Base-by-base conservation (phyloP, 768 basidiomycete genomes). In the Mycena epipterygia region DNA sequence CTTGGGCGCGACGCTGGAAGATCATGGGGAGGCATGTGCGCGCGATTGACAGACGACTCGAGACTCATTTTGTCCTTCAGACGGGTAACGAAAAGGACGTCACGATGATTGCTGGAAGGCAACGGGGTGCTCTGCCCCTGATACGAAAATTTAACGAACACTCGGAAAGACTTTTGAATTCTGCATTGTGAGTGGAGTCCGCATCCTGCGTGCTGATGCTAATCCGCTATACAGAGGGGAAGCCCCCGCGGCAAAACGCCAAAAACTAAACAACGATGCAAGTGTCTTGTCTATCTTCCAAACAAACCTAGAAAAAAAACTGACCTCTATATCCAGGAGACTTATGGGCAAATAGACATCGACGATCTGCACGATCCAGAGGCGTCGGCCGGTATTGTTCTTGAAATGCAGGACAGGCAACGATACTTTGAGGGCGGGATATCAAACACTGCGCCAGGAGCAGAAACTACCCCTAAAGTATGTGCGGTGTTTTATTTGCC, bases 131-230 rank as follows among this genome's bases (percentile, higher is more conserved):
- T 16, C 81, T 99, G 27, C 98, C 98, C 0, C 86, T 99, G 53
- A 99, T 99, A 73, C 88, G 97, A 56, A 94, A 97, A 78, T 99
- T 99, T 82, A 99, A 99, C 76, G 96, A 98, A 76, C 98, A 99
- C 79, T 98, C 96, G 0, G 95, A 97, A 74, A 84, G 96, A 73
- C 83, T 98, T 13, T 83, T 99, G 17, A 92, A 93, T 67, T 91
- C 94, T 48, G 92, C 93, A 6, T 76, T 95, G 94, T 93, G 76
- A 74, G 79, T 73, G 39, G 62, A 30, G 23, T 46, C 14, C 6
- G 30, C 27, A 33, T 21, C 69, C n/a, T 64, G 33, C 27, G 29
- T 49, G 33, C 62, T 53, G 30, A 29, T 37, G 51, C 67, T 51
- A 52, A 60, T 37, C n/a, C 23, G 62, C 64, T 64, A 35, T 12